These are phyloP conservation scores for Rhytidiadelphus loreus DNA, from an alignment of 225 moss, liverwort and hornwort species.

Conservation along the genomic window DNA sequence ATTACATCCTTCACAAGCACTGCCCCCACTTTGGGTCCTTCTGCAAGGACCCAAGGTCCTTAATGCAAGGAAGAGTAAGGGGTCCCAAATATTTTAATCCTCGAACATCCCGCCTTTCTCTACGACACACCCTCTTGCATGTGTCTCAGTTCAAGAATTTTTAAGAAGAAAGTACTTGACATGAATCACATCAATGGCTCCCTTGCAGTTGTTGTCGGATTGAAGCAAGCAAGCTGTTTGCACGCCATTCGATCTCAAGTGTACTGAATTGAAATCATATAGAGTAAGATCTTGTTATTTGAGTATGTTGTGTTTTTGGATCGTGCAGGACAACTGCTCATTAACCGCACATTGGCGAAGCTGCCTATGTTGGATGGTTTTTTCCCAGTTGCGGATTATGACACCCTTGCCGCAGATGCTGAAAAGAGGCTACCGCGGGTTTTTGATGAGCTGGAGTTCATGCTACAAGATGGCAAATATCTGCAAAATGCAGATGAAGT, in stretches of 20 bases:
- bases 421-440: background rate
- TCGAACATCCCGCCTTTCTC: too few relatives aligned
- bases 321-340: background rate
- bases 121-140: too few relatives aligned
- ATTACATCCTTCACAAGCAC: background rate
- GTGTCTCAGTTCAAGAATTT: too few relatives aligned
- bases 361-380: background rate
- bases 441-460: conserved; percentile 5
- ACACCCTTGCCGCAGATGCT: background rate
- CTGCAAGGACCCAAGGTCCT: too few relatives aligned
- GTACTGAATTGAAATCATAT: too few relatives aligned
- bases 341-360: background rate
- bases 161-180: too few relatives aligned
- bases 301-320: background rate
- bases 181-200: too few relatives aligned
- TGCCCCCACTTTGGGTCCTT: background rate
- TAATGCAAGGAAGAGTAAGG: background rate
- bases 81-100: too few relatives aligned
- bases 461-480: conserved; percentile 13
- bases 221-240: too few relatives aligned
- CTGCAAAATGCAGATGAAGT: conserved; percentile 4
- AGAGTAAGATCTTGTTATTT: too few relatives aligned
- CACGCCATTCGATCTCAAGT: too few relatives aligned
- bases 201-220: too few relatives aligned
- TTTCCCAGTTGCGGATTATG: background rate